Conservation (phyloP, 805 yeast species). For the Priceomyces castillae region DNA sequence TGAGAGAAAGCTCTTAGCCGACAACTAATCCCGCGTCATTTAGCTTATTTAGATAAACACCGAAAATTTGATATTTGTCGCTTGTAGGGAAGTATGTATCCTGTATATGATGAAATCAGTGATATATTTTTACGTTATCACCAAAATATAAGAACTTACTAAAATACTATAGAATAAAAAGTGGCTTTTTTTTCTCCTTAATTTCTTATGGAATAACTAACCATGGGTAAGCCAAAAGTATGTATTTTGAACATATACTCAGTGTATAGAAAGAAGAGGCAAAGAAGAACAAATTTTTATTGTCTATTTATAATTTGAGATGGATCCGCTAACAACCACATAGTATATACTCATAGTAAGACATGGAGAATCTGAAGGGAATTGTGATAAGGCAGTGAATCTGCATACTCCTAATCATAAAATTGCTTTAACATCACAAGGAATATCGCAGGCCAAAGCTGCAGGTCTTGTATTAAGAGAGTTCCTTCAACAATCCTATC, state of each 20-base stretch:
- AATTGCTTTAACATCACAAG: conserved; percentile 68
- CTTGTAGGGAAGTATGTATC: conserved; percentile 1
- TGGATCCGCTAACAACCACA: conserved; percentile 2
- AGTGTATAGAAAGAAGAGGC: too few relatives aligned
- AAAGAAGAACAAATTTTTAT: too few relatives aligned
- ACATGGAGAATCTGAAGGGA: conserved; percentile 93
- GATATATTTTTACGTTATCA: too few relatives aligned
- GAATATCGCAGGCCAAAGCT: conserved; percentile 58
- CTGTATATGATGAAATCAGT: conserved; percentile 1
- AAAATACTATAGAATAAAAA: background rate
- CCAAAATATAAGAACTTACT: too few relatives aligned
- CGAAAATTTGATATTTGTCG: background rate
- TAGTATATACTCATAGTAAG: conserved; percentile 75
- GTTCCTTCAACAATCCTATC: conserved; percentile 28
- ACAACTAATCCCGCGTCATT: conserved; percentile 2
- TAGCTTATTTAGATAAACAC: background rate
- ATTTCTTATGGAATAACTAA: too few relatives aligned
- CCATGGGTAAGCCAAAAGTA: conserved; percentile 35
- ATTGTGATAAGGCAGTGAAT: conserved; percentile 80
- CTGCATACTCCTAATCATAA: conserved; percentile 75
- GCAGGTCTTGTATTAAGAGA: conserved; percentile 57
- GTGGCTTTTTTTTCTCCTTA: background rate
- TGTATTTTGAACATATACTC: conserved; percentile 11
- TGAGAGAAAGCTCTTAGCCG: conserved; percentile 48
- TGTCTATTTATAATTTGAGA: background rate